Base-by-base conservation (phyloP, 495 filamentous ascomycete species). In the Chaetomium cochliodes region DNA sequence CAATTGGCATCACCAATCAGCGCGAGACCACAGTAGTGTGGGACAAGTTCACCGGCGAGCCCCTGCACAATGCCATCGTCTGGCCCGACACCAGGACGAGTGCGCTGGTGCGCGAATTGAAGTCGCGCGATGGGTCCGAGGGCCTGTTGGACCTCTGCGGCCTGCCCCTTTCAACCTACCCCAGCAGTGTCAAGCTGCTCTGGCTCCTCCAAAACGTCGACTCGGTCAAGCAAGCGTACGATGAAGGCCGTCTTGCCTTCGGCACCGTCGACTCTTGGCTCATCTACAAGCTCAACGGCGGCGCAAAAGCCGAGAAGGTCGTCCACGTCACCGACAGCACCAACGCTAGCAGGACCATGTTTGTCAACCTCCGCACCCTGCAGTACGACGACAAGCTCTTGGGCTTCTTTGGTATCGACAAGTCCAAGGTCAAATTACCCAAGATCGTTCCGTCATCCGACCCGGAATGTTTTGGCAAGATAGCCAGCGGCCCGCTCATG, bases 231-330 rank as follows among this genome's bases (percentile, higher is more conserved):
- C 77, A 88, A 60, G 91, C 92, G 0, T 92, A 96, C 74, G 88
- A 93, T 25, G 87, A 88, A 46, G 86, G 90, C 26, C 87, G 89
- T 8, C 83, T 96, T 28, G 87, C 90, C 23, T 97, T 98, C 69
- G 93, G 93, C 51, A 97, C 93, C n/a, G 88, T 96, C 61, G 93
- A 98, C 73, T 87, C 88, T 1, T 98, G 93, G 93, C 79, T 98
- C 57, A 84, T 96, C 18, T 97, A 92, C 76, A 88, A 90, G 70
- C 83, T 98, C 46, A 97, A 96, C 71, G 93, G 92, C 60, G 91
- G 90, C n/a, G 84, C 81, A 25, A 78, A 86, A 55, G 69, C 73
- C 18, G 71, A 73, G 22, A 78, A 70, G 30, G 86, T 86, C 47
- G 73, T 90, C 52, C 86, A 90, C 66, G 90, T 98, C 54, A 94